Percentiles rank a stretch among this genome's conserved stretches.
These are phyloP conservation scores for Cladosporium velox DNA, from an alignment of 2,329 filamentous ascomycete genomes.

Conservation along the genomic window DNA sequence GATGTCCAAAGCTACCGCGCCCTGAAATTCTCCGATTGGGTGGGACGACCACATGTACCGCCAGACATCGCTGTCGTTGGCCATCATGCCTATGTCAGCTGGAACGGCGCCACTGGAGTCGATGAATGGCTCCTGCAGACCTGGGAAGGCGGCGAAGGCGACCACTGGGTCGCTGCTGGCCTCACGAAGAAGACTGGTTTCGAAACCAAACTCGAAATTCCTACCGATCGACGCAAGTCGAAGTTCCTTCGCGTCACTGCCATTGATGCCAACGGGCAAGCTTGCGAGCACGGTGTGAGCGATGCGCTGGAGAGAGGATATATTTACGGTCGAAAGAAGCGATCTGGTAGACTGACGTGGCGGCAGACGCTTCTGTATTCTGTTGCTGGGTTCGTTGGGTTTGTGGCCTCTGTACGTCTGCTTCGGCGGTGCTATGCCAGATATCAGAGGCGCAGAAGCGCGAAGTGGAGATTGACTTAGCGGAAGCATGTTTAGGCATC, in stretches of 20 bases:
- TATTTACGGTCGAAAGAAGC: constrained; percentile 11
- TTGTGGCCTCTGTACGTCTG: background rate
- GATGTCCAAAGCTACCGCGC: constrained; percentile 54
- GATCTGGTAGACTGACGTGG: background rate
- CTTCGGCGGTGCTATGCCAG: constrained; percentile 1
- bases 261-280: constrained; percentile 27
- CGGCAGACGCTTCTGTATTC: background rate
- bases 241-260: constrained; percentile 36
- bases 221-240: constrained; percentile 22
- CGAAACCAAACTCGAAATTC: constrained; percentile 39
- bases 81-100: constrained; percentile 51
- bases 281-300: constrained; percentile 30
- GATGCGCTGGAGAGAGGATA: constrained; percentile 11
- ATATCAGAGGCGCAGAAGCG: constrained; percentile 2
- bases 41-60: constrained; percentile 40
- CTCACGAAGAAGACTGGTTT: constrained; percentile 38
- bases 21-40: constrained; percentile 53
- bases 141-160: constrained; percentile 20
- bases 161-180: constrained; percentile 26
- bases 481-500: background rate
- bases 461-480: constrained; percentile 17
- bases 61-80: constrained; percentile 35
- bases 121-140: constrained; percentile 49
- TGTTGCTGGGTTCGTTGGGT: background rate
- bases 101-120: constrained; percentile 53